Conservation (phyloP, 768 basidiomycete species). For the Boletus barrowsii region DNA sequence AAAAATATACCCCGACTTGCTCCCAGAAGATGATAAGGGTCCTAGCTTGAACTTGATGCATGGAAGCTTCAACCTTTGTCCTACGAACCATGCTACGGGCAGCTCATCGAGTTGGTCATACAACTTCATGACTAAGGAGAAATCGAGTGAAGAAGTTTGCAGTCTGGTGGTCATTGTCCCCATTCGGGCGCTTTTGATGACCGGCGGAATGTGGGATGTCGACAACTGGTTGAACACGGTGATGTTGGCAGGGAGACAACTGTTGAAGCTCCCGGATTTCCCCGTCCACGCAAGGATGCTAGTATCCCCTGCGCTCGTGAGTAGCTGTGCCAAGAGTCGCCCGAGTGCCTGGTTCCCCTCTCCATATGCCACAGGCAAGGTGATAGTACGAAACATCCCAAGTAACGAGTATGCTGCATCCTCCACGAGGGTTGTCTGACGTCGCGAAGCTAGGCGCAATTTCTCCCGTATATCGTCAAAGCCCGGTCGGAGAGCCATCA, state of each 20-base stretch:
- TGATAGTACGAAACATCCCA: too few relatives aligned
- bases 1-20: background rate
- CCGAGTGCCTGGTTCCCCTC: too few relatives aligned
- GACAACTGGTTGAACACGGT: background rate
- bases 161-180: background rate
- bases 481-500: too few relatives aligned
- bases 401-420: too few relatives aligned
- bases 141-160: background rate
- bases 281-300: background rate
- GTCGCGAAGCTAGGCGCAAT: too few relatives aligned
- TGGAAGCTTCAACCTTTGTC: slow-evolving; percentile 1
- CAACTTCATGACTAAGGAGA: background rate
- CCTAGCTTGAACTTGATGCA: slow-evolving; percentile 10
- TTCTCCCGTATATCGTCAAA: too few relatives aligned
- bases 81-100: background rate
- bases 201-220: background rate
- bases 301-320: background rate
- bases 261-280: background rate
- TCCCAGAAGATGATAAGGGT: background rate
- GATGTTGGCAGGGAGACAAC: background rate
- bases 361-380: too few relatives aligned
- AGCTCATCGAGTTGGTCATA: background rate
- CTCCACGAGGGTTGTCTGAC: too few relatives aligned
- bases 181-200: background rate
- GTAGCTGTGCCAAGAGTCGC: too few relatives aligned